Evolutionary conservation across 192 early-diverging fungal genomes (phyloP), one percentile per base, ranked within the genome.

Genomic region (Coemansia sp.): DNA sequence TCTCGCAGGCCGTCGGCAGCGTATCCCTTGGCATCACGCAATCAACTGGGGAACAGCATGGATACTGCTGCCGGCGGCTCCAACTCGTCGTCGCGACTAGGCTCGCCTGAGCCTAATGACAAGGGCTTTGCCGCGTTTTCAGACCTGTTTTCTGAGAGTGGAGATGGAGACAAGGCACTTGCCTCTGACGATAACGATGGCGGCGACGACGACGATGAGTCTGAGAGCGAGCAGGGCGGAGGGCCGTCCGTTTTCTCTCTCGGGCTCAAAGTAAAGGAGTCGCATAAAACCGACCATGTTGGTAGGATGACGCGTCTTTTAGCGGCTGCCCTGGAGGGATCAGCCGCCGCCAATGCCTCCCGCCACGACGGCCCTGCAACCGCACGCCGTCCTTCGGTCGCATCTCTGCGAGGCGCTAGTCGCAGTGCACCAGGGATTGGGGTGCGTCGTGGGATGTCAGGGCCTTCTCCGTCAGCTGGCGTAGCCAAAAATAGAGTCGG

Each of bases 261-360:
- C 13, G 35, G 35, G 33, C 64, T 79, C 67, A 55, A 63, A 9
- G 64, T 72, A 9, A 59, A 43, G 46, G 33, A 20, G 5, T 56
- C 61, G 22, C 67, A 70, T 20, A 50, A 41, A 14, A 67, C 67
- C 3, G 71, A 79, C 68, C 76, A 79, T 43, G 65, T 45, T 55
- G 71, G 67, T 8, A 55, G 76, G 20, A 61, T 79, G 58, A 53
- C 54, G 41, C 67, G 67, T 8, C 52, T 79, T 46, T 61, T 74
- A 49, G 64, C 62, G 0, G 76, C 71, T 13, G 66, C 59, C 34
- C 19, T 5, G 3, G 60, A 59, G 2, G 63, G 36, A 20, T 32
- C 43, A 17, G 9, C 53, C 14, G 41, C 50, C 7, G 8, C 33
- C 9, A 59, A 41, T 20, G n/a, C 23, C 35, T 34, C 69, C 7